Base-by-base conservation (phyloP, 164 flowering plant genomes). In the Echeveria elegans region DNA sequence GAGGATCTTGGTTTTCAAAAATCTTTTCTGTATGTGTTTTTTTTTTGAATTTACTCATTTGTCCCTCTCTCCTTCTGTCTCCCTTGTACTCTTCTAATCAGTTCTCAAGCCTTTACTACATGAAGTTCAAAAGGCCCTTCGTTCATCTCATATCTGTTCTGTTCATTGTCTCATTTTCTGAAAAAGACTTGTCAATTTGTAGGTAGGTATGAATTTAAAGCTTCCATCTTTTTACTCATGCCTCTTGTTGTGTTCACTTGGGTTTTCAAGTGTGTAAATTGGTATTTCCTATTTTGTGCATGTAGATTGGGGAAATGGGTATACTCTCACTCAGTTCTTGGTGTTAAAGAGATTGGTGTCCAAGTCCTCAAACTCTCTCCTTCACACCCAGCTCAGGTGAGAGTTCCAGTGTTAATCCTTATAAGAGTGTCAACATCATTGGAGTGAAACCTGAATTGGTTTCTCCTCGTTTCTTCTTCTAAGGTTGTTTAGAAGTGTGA, bases 221-320 rank as follows among this genome's bases (percentile, higher is more conserved):
- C 28, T 53, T 24, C 3, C 28, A 26, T 53, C 26, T 50, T 50
- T 23, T 7, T 47, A n/a, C n/a, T n/a, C n/a, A 40, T 40, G 11
- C 45, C 60, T 24, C 31, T 24, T 26, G 56, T 53, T 53, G 45
- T 53, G 28, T 2, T 28, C 28, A 11, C 28, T 53, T 53, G 19
- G 10, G 6, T 26, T 28, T n/a, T 50, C 56, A 34, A 50, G 56
- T 50, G 56, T 50, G 56, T 21, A 26, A 0, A n/a, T 23, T 53
- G 11, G 15, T 40, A 11, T 8, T 52, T 23, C 15, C 28, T 29
- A 23, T 29, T 11, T 53, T 53, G 24, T 53, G 60, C 60, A 53
- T 53, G 60, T 53, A 53, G 60, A 26, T 53, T 53, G 60, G 4
- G 60, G 60, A 14, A 53, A 53, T 53, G 60, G 60, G n/a, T 28